Percentiles rank a stretch among this genome's conserved stretches.
phyloP scores from a whole-genome alignment of 1,139 yeast species.

The Debaryomyces fabryi region DNA sequence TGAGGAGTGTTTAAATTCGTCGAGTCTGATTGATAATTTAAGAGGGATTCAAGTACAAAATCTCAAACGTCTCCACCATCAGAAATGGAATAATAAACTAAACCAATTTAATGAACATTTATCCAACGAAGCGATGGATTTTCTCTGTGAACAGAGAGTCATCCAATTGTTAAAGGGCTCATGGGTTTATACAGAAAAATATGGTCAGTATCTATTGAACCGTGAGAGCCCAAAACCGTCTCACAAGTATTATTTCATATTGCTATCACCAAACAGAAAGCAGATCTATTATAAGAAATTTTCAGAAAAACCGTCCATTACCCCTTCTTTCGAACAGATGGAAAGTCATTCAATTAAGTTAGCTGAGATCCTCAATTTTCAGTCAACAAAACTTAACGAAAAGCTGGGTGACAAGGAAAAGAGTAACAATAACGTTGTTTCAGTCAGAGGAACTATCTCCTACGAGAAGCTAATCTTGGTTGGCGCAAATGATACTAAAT shows the following conservation, averaged over 20 bases:
- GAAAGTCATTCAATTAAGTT: slow-evolving; percentile 36
- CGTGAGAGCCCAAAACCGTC: slow-evolving; percentile 26
- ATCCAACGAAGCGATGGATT: slow-evolving; percentile 64
- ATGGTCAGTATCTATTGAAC: slow-evolving; percentile 47
- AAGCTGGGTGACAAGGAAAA: slow-evolving; percentile 40
- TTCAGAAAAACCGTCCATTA: slow-evolving; percentile 43
- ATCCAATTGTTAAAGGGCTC: slow-evolving; percentile 74
- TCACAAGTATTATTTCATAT: slow-evolving; percentile 54
- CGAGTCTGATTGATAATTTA: slow-evolving; percentile 51
- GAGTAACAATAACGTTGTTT: slow-evolving; percentile 44
- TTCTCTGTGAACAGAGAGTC: slow-evolving; percentile 79
- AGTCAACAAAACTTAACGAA: slow-evolving; percentile 47
- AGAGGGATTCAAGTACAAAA: slow-evolving; percentile 57
- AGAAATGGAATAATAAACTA: slow-evolving; percentile 41
- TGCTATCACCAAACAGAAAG: slow-evolving; percentile 73
- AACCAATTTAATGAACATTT: slow-evolving; percentile 54
- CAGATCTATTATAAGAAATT: slow-evolving; percentile 64
- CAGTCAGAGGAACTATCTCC: slow-evolving; percentile 55
- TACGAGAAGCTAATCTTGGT: slow-evolving; percentile 56
- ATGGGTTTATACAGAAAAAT: slow-evolving; percentile 77
- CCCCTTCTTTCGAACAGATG: slow-evolving; percentile 63
- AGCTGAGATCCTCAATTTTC: slow-evolving; percentile 44
- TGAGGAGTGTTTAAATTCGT: slow-evolving; percentile 51
- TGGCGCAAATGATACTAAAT: slow-evolving; percentile 41
- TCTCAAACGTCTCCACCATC: slow-evolving; percentile 37